Evolutionary conservation across 2,329 filamentous ascomycete genomes (phyloP).

Genomic region (Hypoxylon sp.): DNA sequence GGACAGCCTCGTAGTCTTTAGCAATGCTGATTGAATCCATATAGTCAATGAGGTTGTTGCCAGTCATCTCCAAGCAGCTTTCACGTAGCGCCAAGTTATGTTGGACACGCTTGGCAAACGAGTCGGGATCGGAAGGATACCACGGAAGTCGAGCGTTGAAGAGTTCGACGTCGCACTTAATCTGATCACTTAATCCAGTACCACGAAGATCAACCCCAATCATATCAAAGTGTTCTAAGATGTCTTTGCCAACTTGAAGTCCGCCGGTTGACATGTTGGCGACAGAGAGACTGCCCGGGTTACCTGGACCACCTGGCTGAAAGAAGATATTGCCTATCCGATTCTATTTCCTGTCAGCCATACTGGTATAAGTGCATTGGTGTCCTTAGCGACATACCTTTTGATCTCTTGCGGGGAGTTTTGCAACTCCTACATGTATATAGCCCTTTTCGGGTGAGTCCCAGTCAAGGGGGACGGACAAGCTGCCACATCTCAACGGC

Average conservation of each 20-base stretch:
- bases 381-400: background rate
- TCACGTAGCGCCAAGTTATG: constrained; percentile 12
- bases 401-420: constrained; percentile 13
- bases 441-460: background rate
- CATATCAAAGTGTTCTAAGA: constrained; percentile 20
- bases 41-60: constrained; percentile 17
- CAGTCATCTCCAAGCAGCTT: constrained; percentile 16
- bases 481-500: background rate
- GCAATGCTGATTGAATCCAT: constrained; percentile 21
- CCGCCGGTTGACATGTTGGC: background rate
- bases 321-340: constrained; percentile 18
- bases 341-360: background rate
- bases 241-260: background rate
- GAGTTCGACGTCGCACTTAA: constrained; percentile 18
- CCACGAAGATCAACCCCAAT: constrained; percentile 9
- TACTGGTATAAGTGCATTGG: background rate
- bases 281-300: background rate
- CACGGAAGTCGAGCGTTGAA: background rate
- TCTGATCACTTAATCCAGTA: constrained; percentile 3
- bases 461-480: constrained; percentile 14
- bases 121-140: constrained; percentile 17
- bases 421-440: constrained; percentile 5
- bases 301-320: constrained; percentile 15
- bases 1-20: constrained; percentile 20
- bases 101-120: background rate